These are phyloP conservation scores for Populus hybrid DNA, from an alignment of 441 rosid genomes.

Conservation along the genomic window DNA sequence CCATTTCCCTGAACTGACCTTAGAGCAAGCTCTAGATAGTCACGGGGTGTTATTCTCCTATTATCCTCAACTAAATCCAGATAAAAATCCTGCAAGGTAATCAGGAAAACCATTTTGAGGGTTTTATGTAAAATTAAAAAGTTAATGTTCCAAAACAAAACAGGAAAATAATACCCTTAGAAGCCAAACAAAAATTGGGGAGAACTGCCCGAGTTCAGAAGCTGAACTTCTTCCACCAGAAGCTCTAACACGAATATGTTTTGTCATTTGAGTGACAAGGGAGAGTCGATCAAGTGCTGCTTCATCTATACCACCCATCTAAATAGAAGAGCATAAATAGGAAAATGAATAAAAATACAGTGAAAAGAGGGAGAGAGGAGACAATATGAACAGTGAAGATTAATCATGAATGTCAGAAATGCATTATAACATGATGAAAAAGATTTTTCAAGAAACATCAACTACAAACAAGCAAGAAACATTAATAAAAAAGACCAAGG, in stretches of 20 bases:
- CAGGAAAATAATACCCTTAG: slow-evolving; percentile 58
- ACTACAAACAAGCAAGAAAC: neutral
- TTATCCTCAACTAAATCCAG: slow-evolving; percentile 85
- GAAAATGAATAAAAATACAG: neutral
- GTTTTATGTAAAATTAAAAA: neutral
- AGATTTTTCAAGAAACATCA: neutral
- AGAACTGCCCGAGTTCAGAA: slow-evolving; percentile 89
- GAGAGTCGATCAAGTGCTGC: slow-evolving; percentile 95
- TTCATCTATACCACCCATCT: slow-evolving; percentile 99
- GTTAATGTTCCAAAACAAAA: neutral
- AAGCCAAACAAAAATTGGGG: slow-evolving; percentile 98
- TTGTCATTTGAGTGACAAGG: slow-evolving; percentile 96
- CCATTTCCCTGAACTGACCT: slow-evolving; percentile 81
- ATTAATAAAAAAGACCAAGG: neutral
- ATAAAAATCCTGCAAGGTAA: slow-evolving; percentile 75
- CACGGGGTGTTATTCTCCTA: slow-evolving; percentile 86
- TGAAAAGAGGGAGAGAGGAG: neutral
- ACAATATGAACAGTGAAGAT: neutral
- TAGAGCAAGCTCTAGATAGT: slow-evolving; percentile 91
- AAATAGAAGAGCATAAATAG: slow-evolving; percentile 8
- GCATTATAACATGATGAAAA: neutral
- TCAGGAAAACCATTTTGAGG: slow-evolving; percentile 9
- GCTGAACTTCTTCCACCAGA: slow-evolving; percentile 71
- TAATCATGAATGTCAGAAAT: neutral
- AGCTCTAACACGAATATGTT: slow-evolving; percentile 94